These are phyloP conservation scores for Barbatosphaeria neglecta DNA, from an alignment of 495 filamentous ascomycete genomes.

Conservation along the genomic window DNA sequence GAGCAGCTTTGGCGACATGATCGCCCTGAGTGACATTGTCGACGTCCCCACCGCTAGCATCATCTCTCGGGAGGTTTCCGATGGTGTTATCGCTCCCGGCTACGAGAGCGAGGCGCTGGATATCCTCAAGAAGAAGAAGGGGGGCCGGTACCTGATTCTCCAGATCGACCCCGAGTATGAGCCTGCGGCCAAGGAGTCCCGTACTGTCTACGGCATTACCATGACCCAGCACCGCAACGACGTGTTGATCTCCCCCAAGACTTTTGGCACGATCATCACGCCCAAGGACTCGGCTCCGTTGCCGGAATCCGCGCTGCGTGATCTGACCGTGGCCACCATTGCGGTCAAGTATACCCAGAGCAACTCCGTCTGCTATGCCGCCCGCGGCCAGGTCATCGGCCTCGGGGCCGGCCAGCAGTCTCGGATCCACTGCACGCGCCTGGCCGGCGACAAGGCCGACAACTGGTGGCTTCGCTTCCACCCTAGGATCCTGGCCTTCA, in stretches of 20 bases:
- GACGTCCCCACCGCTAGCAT: conserved; percentile 90
- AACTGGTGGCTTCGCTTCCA: conserved; percentile 99
- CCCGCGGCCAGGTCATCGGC: conserved; percentile 88
- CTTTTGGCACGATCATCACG: conserved; percentile 73
- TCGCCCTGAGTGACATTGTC: conserved; percentile 81
- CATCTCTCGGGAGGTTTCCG: conserved; percentile 93
- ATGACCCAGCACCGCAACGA: conserved; percentile 88
- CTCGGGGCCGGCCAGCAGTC: conserved; percentile 94
- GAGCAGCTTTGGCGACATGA: conserved; percentile 93
- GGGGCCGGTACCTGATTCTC: conserved; percentile 88
- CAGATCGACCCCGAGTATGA: conserved; percentile 85
- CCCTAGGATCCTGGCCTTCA: conserved; percentile 69
- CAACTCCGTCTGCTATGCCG: conserved; percentile 96
- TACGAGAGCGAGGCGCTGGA: conserved; percentile 76
- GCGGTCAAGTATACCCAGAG: conserved; percentile 96
- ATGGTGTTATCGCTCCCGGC: conserved; percentile 85
- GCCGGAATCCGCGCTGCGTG: conserved; percentile 70
- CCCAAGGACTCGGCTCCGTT: conserved; percentile 64
- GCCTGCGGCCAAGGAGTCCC: conserved; percentile 60
- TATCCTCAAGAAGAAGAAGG: conserved; percentile 96
- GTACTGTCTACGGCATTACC: conserved; percentile 80
- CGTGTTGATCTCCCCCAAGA: conserved; percentile 67
- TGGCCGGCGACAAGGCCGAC: conserved; percentile 97
- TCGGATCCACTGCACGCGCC: conserved; percentile 93
- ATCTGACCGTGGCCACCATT: conserved; percentile 91